A percentile compares a stretch with the other conserved stretches of the same genome.
Conservation (phyloP, 345 rosid species). For the Ceriops decandra region DNA sequence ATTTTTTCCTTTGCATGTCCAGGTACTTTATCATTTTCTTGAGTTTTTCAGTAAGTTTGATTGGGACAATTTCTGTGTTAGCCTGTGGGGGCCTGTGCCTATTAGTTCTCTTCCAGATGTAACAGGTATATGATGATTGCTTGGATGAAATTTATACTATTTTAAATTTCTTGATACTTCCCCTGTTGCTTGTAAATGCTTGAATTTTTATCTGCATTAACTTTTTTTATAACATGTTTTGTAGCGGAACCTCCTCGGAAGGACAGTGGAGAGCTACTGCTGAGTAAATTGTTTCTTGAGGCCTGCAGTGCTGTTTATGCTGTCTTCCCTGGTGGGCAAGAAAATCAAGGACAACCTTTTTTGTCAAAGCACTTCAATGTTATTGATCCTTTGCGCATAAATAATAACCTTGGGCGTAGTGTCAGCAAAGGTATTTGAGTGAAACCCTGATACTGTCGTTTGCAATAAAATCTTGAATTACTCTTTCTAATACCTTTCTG, state of each 20-base stretch:
- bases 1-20: slow-evolving; percentile 20
- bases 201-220: slow-evolving; percentile 8
- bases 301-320: slow-evolving; percentile 63
- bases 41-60: slow-evolving; percentile 97
- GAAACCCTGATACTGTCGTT: neutral
- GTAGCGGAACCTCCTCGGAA: slow-evolving; percentile 76
- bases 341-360: slow-evolving; percentile 68
- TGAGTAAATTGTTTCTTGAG: slow-evolving; percentile 55
- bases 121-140: slow-evolving; percentile 43
- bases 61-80: slow-evolving; percentile 87
- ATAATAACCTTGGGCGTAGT: slow-evolving; percentile 98
- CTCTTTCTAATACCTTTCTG: too few species aligned
- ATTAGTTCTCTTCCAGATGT: slow-evolving; percentile 66
- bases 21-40: slow-evolving; percentile 92
- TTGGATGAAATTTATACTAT: neutral
- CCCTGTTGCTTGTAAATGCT: slow-evolving; percentile 1
- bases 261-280: slow-evolving; percentile 56
- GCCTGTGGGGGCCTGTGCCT: slow-evolving; percentile 92
- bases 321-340: slow-evolving; percentile 53
- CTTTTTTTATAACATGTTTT: slow-evolving; percentile 16
- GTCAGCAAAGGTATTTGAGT: slow-evolving; percentile 72
- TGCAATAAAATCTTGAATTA: too few species aligned
- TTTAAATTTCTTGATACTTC: neutral
- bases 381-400: slow-evolving; percentile 81
- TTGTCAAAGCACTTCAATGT: slow-evolving; percentile 84